Evolutionary conservation across 495 filamentous ascomycete genomes (phyloP).

Genomic region (Aspergillus haitiensis): DNA sequence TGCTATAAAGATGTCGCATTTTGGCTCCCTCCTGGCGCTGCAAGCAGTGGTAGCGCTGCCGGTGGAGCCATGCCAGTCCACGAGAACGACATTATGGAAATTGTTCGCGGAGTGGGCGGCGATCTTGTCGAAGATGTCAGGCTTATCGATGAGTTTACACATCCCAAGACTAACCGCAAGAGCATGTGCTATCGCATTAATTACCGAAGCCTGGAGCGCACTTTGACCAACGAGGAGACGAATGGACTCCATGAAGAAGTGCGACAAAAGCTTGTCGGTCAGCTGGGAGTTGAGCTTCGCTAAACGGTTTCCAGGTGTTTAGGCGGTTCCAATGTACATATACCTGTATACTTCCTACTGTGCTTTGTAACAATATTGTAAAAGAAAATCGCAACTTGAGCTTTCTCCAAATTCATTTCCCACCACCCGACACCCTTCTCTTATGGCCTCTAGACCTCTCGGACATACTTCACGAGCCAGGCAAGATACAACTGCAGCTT

Average conservation of each 20-base stretch:
- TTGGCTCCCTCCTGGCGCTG: conserved; percentile 66
- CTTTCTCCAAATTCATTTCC: background rate
- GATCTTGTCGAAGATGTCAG: conserved; percentile 84
- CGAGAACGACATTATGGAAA: conserved; percentile 97
- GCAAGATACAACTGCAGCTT: background rate
- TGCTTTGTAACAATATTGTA: conserved; percentile 12
- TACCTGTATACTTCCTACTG: conserved; percentile 15
- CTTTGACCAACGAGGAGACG: conserved; percentile 75
- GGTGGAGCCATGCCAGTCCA: conserved; percentile 64
- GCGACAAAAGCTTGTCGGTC: conserved; percentile 57
- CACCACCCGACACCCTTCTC: background rate
- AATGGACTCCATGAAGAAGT: conserved; percentile 75
- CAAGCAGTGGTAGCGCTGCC: conserved; percentile 49
- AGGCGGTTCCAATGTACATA: conserved; percentile 6
- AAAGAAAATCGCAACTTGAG: background rate
- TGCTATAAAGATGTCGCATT: conserved; percentile 92
- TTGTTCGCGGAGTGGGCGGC: conserved; percentile 75
- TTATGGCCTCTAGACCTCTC: background rate
- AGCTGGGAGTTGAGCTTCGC: conserved; percentile 79
- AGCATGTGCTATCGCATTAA: conserved; percentile 91
- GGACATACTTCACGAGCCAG: background rate
- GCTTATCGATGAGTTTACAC: conserved; percentile 79
- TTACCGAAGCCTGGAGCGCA: conserved; percentile 86
- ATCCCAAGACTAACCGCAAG: conserved; percentile 79
- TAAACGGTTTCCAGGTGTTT: conserved; percentile 32